Evolutionary conservation across 176 grass and related monocot species (phyloP).

Genomic region (Oryza nivara): DNA sequence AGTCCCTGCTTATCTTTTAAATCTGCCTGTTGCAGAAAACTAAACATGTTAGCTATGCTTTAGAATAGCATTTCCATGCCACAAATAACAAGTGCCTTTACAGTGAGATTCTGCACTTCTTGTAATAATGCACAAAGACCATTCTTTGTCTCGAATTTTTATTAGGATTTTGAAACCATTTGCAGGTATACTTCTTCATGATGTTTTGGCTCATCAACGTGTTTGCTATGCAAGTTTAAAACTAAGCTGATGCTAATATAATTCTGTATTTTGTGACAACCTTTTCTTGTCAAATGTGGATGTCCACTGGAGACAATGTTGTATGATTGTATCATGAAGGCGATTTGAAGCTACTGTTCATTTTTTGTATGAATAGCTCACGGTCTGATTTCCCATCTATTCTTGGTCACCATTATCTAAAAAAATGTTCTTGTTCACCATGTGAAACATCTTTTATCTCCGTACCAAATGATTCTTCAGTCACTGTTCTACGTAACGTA

Average conservation of each 20-base stretch:
- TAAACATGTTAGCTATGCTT: background rate
- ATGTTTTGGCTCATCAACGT: background rate
- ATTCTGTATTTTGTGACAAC: background rate
- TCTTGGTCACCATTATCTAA: background rate
- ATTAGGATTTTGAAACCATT: background rate
- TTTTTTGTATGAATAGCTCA: background rate
- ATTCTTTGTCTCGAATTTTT: slow-evolving; percentile 7
- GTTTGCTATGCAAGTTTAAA: background rate
- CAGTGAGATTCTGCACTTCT: background rate
- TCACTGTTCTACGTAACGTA: background rate
- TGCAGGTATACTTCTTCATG: background rate
- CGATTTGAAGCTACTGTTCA: background rate
- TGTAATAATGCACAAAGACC: background rate
- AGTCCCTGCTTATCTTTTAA: background rate
- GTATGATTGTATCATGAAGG: background rate
- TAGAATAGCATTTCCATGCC: background rate
- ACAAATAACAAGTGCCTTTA: slow-evolving; percentile 12
- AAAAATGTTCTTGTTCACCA: background rate
- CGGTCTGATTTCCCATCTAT: background rate
- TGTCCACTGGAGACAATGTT: background rate
- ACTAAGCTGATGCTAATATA: background rate
- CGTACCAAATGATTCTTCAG: slow-evolving; percentile 3
- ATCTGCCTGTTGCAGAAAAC: slow-evolving; percentile 7
- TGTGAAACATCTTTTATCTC: background rate
- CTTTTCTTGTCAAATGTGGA: background rate